Base-by-base conservation (phyloP, 2,329 filamentous ascomycete genomes). In the Rhynchosporium secalis region DNA sequence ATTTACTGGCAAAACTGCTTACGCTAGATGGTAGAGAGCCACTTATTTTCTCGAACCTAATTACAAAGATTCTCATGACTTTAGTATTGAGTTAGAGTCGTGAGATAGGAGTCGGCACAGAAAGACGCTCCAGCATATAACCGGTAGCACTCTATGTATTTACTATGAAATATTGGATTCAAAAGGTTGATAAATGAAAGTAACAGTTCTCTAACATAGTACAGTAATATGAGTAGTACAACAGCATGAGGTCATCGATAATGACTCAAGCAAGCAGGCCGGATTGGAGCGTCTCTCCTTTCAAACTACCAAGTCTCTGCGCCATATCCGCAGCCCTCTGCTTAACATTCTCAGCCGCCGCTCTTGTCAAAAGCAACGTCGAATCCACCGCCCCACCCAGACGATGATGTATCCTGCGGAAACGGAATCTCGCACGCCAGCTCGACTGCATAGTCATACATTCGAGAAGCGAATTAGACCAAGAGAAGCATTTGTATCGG, bases 401-500 rank as follows among this genome's bases (percentile, higher is more conserved):
- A 41, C 13, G 5, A 45, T 28, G 31, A 12, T 1, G 10, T 5
- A n/a, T 40, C 48, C n/a, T 26, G 48, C 3, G 55, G 60, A 12
- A 20, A 56, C 29, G 48, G 26, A 10, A 68, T 60, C 41, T 61
- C 56, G n/a, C 54, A 40, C 4, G 59, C 60, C 43, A 71, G 43
- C 3, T 70, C 64, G 8, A 45, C 49, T 10, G 69, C 65, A 60
- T 65, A 62, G 26, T 63, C 51, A 26, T 47, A 65, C n/a, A 70
- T 48, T 33, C 67, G 63, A 7, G 46, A 43, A 8, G 60, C 56
- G n/a, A 68, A 64, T 13, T 68, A 62, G 5, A 68, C 52, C n/a
- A 70, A 60, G 26, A 66, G 59, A 6, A 68, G 57, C 60, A 68
- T 68, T 31, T 70, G 65, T 65, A 69, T 69, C 26, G 63, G 63